Base-by-base conservation (phyloP, 1,284 basidiomycete genomes). In the Mixia osmundae region DNA sequence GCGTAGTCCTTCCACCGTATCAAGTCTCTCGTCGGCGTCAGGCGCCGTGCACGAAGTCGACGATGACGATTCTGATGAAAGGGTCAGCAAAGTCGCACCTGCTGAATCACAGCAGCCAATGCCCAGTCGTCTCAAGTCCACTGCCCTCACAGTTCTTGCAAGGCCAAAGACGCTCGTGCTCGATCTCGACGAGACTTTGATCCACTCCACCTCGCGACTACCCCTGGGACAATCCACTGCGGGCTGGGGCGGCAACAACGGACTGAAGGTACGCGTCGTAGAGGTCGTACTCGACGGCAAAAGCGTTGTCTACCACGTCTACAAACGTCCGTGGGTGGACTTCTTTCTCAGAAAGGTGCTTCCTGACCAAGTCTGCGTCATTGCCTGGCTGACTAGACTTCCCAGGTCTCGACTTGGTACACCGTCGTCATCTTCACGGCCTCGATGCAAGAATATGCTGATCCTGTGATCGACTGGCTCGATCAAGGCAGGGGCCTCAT, bases 401-500 rank as follows among this genome's bases (percentile, higher is more conserved):
- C 8, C 12, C 52, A 91, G 83, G 91, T 95, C 30, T 87, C 89
- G 18, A 67, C 74, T 27, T 99, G 89, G 89, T 99, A 99, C 60
- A 94, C 87, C 2, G 71, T 99, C 37, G 87, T 99, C 38, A 80
- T 99, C 45, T 99, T 89, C 58, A 99, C 89, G 14, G 91, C 89
- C 2, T 94, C 85, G 5, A 83, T 99, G 74, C 78, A 85, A 52
- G 89, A 97, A 57, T 99, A 99, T 56, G 89, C 89, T 40, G 89
- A 99, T 61, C 89, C 91, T 1, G 89, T 99, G 20, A 97, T 99
- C 49, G 91, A 99, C 59, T 99, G 91, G 89, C 62, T 99, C 40
- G 89, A 99, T 54, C 82, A 77, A 41, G 89, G 89, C 3, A 45
- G 44, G 3, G 82, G 80, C 6, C 76, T 97, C 39, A 70, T 99